Evolutionary conservation across 2,329 filamentous ascomycete species (phyloP).

Genomic region (Alternaria panax): DNA sequence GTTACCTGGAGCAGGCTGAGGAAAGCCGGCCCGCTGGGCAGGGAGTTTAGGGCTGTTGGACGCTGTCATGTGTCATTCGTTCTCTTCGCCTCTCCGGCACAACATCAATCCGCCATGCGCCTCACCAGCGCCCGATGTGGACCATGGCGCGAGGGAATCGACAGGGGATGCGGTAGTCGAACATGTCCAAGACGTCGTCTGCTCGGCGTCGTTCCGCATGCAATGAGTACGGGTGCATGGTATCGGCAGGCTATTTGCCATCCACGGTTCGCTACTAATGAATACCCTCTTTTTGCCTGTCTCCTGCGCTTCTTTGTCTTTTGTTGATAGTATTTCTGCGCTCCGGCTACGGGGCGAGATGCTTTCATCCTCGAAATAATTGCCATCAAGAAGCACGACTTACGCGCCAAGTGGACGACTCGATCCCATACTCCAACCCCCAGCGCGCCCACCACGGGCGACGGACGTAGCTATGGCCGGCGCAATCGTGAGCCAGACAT

Average conservation of each 20-base stretch:
- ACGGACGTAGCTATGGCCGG: slow-evolving; percentile 30
- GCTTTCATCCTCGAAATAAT: slow-evolving; percentile 1
- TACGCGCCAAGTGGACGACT: not conserved
- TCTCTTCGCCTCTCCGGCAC: slow-evolving; percentile 14
- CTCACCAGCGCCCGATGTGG: slow-evolving; percentile 12
- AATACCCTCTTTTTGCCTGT: not conserved
- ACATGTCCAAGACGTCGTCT: slow-evolving; percentile 26
- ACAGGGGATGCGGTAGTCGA: slow-evolving; percentile 19
- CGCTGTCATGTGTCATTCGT: slow-evolving; percentile 11
- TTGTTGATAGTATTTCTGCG: slow-evolving; percentile 6
- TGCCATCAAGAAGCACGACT: not conserved
- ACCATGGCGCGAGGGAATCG: slow-evolving; percentile 22
- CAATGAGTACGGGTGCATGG: slow-evolving; percentile 14
- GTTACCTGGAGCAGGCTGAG: not conserved
- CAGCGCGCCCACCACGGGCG: slow-evolving; percentile 24
- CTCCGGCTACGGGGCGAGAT: slow-evolving; percentile 7
- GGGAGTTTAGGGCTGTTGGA: not conserved
- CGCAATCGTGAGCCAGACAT: slow-evolving; percentile 59
- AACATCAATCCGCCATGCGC: slow-evolving; percentile 20
- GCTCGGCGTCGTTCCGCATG: slow-evolving; percentile 13
- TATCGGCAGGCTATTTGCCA: slow-evolving; percentile 16
- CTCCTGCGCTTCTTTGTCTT: not conserved
- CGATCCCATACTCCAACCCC: not conserved
- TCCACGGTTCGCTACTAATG: slow-evolving; percentile 5
- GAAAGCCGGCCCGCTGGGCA: slow-evolving; percentile 14